Conservation (phyloP, 176 grass and related monocot genomes). For the Raddia distichophylla region DNA sequence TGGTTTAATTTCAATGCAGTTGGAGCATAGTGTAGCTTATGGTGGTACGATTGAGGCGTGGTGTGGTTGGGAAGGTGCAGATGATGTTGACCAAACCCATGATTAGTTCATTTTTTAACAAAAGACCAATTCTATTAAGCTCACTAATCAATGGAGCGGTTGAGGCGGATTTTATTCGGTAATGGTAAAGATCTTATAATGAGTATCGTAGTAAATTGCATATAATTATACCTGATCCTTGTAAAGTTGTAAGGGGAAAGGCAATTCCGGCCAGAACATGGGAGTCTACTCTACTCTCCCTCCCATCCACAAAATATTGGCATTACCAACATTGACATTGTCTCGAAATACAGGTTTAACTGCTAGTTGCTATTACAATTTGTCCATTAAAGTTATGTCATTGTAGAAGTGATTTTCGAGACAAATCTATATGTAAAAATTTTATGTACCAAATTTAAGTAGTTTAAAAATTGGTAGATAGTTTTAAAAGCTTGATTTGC, state of each 20-base stretch:
- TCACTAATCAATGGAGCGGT: neutral
- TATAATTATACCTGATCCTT: neutral
- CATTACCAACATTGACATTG: no score
- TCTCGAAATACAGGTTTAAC: no score
- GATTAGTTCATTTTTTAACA: neutral
- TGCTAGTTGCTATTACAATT: no score
- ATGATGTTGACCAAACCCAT: constrained; percentile 44
- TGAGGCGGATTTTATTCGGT: neutral
- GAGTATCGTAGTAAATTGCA: neutral
- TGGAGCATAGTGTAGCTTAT: constrained; percentile 27
- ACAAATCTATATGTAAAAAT: no score
- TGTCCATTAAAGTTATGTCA: no score
- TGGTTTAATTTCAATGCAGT: neutral
- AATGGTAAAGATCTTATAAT: neutral
- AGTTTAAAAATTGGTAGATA: no score
- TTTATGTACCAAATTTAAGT: no score
- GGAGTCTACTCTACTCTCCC: no score
- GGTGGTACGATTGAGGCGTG: constrained; percentile 21
- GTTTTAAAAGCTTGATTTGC: no score
- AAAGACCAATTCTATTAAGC: neutral
- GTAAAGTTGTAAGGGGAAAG: neutral
- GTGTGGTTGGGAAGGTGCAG: constrained; percentile 50
- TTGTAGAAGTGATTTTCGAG: no score
- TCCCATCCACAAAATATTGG: no score
- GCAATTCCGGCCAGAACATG: neutral